phyloP scores from a whole-genome alignment of 306 rosid genomes.

The Rosa persica region DNA sequence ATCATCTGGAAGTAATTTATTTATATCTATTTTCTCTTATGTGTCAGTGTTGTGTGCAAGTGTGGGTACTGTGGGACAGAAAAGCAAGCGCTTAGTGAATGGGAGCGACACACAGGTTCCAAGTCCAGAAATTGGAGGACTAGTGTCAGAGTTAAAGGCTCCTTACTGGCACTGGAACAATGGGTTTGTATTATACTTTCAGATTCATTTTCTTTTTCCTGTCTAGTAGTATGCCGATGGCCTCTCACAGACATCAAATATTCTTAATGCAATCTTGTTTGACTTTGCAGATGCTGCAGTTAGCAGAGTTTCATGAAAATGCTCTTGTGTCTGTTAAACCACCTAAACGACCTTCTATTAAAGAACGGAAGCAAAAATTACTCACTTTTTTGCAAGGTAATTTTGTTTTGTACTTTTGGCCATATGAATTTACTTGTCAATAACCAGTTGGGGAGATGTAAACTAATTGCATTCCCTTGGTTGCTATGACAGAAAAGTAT shows the following conservation, averaged over 20 bases:
- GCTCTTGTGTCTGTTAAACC: slow-evolving; percentile 66
- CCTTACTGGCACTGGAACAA: slow-evolving; percentile 94
- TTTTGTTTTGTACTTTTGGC: neutral
- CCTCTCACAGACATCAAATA: neutral
- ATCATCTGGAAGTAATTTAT: slow-evolving; percentile 10
- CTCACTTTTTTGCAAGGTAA: slow-evolving; percentile 91
- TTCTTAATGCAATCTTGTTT: slow-evolving; percentile 29
- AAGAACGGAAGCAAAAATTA: slow-evolving; percentile 85
- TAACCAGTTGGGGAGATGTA: slow-evolving; percentile 16
- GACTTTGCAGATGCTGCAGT: slow-evolving; percentile 82
- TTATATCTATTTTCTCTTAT: slow-evolving; percentile 22
- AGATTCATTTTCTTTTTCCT: neutral
- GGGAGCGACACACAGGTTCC: slow-evolving; percentile 97
- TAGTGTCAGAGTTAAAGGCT: slow-evolving; percentile 85
- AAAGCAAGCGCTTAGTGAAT: slow-evolving; percentile 96
- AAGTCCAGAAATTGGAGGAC: slow-evolving; percentile 90
- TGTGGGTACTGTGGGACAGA: slow-evolving; percentile 88
- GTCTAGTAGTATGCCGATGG: neutral
- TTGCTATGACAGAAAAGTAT: slow-evolving; percentile 69
- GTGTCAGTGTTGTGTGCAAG: slow-evolving; percentile 89
- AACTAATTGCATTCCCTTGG: slow-evolving; percentile 25
- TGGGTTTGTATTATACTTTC: slow-evolving; percentile 66
- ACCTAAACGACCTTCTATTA: slow-evolving; percentile 79
- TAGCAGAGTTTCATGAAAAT: slow-evolving; percentile 89
- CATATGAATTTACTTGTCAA: neutral